These are phyloP conservation scores for Drechslera avenae DNA, from an alignment of 2,329 filamentous ascomycete genomes.

Conservation along the genomic window DNA sequence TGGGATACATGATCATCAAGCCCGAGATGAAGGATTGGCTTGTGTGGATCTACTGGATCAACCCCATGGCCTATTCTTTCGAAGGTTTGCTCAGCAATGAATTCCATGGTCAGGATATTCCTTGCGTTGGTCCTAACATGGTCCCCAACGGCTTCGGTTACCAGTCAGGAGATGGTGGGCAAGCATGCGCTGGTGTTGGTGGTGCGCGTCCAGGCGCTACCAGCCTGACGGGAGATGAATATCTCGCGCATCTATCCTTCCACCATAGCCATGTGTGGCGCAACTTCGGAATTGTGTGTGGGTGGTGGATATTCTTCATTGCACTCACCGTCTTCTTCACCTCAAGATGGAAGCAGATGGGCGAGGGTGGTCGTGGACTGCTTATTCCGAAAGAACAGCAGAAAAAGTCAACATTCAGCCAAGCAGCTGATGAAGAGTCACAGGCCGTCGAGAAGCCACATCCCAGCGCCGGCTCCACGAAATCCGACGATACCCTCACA, in stretches of 20 bases:
- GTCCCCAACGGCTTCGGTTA: conserved; percentile 56
- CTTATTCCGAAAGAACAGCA: conserved; percentile 60
- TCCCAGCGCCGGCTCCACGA: not conserved
- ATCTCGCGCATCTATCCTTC: conserved; percentile 58
- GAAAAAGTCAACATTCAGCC: conserved; percentile 22
- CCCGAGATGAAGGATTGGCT: conserved; percentile 76
- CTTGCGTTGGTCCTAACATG: conserved; percentile 56
- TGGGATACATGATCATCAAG: conserved; percentile 58
- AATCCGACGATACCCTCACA: conserved; percentile 20
- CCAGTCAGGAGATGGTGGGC: conserved; percentile 46
- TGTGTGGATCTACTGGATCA: conserved; percentile 79
- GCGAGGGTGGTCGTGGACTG: conserved; percentile 58
- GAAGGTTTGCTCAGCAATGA: conserved; percentile 80
- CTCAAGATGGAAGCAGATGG: conserved; percentile 60
- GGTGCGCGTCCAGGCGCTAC: conserved; percentile 58
- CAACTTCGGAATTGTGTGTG: conserved; percentile 53
- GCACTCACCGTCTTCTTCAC: conserved; percentile 63
- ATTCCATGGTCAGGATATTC: conserved; percentile 66
- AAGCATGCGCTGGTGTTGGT: conserved; percentile 63
- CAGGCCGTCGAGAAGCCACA: conserved; percentile 25
- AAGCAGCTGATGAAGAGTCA: conserved; percentile 57
- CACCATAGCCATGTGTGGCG: conserved; percentile 33
- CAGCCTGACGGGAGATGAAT: conserved; percentile 61
- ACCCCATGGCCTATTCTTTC: conserved; percentile 77
- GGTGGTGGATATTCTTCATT: conserved; percentile 52